Base-by-base conservation (phyloP, 768 basidiomycete genomes). In the Pholiota microspora region DNA sequence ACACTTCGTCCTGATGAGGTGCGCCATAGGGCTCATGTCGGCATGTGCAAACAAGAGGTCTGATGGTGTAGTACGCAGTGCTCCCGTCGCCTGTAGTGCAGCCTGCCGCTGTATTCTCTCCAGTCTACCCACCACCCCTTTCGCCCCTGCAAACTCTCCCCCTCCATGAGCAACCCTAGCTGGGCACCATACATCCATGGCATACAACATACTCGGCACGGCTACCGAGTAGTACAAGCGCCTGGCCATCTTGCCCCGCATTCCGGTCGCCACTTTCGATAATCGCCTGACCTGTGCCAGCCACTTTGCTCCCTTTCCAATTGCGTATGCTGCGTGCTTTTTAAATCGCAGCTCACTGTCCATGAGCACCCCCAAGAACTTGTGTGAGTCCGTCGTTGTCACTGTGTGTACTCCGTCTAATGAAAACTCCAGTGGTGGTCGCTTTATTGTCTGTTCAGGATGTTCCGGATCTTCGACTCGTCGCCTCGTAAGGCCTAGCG, bases 51-150 rank as follows among this genome's bases (percentile, higher is more conserved):
- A n/a, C n/a, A n/a, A n/a, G n/a, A n/a, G n/a, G n/a, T n/a, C n/a
- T n/a, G n/a, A n/a, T n/a, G n/a, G n/a, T n/a, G n/a, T n/a, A n/a
- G n/a, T n/a, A n/a, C n/a, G n/a, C n/a, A n/a, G n/a, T n/a, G 61
- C 63, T 10, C 64, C 66, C 21, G 59, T 60, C 2, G 52, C 50
- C 25, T 24, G 18, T 7, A 59, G 32, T 13, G 62, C 55, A 8
- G 58, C 57, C 29, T 31, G 9, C 24, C 60, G 2, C 50, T 56
- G 60, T 15, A 63, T 29, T 18, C 35, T 23, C 23, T 40, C 44
- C 31, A 48, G 2, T 16, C 29, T 32, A 5, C 7, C 6, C 18
- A 32, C 24, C 28, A 48, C 29, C 3, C 47, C 47, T 7, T 48
- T n/a, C n/a, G 21, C 21, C n/a, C 47, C 31, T 3, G n/a, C 4